Evolutionary conservation across 331 rosid genomes (phyloP).

Genomic region (Prunus yedoensis): DNA sequence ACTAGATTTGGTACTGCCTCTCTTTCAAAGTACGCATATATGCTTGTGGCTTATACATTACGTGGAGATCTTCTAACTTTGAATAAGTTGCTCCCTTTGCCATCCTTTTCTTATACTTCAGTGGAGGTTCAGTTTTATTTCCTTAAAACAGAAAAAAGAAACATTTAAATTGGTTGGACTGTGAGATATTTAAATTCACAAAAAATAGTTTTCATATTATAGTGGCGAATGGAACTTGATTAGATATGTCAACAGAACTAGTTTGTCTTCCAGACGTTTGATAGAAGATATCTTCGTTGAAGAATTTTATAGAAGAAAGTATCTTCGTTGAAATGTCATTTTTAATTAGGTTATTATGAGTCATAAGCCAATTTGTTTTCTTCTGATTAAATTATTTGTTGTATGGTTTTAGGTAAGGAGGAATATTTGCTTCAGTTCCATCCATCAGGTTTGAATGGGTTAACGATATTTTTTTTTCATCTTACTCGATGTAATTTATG

Average conservation of each 20-base stretch:
- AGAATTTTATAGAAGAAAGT: slow-evolving; percentile 15
- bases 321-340: neutral
- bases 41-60: slow-evolving; percentile 13
- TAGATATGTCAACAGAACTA: neutral
- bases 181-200: neutral
- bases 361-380: slow-evolving; percentile 13
- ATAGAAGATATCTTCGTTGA: neutral
- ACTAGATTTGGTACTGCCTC: slow-evolving; percentile 61
- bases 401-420: slow-evolving; percentile 55
- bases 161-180: neutral
- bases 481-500: slow-evolving; percentile 2
- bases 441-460: slow-evolving; percentile 79
- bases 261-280: neutral
- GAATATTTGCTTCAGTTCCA: slow-evolving; percentile 60
- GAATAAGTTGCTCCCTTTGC: slow-evolving; percentile 2
- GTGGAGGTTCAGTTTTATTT: neutral
- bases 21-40: slow-evolving; percentile 3
- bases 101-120: neutral
- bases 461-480: neutral
- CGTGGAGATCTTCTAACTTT: neutral
- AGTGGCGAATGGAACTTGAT: neutral
- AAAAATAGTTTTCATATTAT: neutral
- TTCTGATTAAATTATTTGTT: slow-evolving; percentile 1
- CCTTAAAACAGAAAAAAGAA: neutral
- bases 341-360: slow-evolving; percentile 3